Evolutionary conservation across 345 rosid genomes (phyloP), one percentile per base, ranked within the genome.

Genomic region (Gossypium bickii): DNA sequence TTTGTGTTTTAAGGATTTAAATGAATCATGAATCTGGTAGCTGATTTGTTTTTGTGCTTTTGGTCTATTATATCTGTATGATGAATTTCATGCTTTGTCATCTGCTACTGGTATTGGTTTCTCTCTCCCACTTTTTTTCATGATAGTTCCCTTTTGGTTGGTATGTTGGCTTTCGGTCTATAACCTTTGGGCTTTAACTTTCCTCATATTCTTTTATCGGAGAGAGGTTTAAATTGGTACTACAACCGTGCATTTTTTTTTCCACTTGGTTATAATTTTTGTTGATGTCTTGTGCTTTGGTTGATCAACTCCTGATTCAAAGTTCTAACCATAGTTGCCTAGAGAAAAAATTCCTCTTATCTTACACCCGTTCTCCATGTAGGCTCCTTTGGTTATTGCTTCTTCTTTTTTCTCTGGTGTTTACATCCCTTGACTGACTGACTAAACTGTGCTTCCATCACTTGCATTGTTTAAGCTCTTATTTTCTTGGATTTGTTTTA

Each of bases 11-110:
- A 18, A 0, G 44, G 3, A 44, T 44, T 66, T 48, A 12, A 48
- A 20, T 67, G 56, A 44, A 67, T 67, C 27, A 45, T 67, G 71
- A 64, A 47, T n/a, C 71, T 67, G 27, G 56, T 7, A 15, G 56
- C 34, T 67, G n/a, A 45, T n/a, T 38, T 34, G n/a, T 63, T 16
- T 63, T 8, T 47, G 2, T 47, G 51, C 43, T 34, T 17, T 62
- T 34, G 5, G 3, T 64, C 27, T 41, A 18, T 11, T 47, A 11
- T 12, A 2, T 8, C 49, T 41, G 49, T 16, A 41, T 64, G 24
- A 8, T 34, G 41, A n/a, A 64, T 16, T 17, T 41, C 41, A n/a
- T 64, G 49, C 49, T 43, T 41, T 64, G 25, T 10, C 41, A 34
- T 34, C 41, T 34, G 7, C 41, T 34, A 34, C 67, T 12, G 51